phyloP scores from a whole-genome alignment of 208 protist genomes.

The Wallacemonas rigidus region DNA sequence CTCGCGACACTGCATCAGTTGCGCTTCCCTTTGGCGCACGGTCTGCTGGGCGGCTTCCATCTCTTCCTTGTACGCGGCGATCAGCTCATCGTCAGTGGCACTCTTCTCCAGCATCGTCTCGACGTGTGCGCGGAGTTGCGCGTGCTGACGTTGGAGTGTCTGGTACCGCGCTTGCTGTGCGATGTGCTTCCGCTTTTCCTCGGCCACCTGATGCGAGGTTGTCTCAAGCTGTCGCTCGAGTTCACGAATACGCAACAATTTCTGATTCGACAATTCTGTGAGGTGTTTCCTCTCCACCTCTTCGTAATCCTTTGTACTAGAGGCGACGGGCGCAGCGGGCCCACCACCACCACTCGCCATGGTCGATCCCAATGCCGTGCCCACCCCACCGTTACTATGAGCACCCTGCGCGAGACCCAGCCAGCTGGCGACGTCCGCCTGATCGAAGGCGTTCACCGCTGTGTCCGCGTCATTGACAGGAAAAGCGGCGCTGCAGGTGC shows the following conservation, averaged over 20 bases:
- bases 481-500: slow-evolving; percentile 9
- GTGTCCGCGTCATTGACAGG: neutral
- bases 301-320: slow-evolving; percentile 44
- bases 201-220: slow-evolving; percentile 27
- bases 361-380: neutral
- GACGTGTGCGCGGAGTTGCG: slow-evolving; percentile 57
- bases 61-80: slow-evolving; percentile 72
- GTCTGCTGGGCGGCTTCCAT: slow-evolving; percentile 33
- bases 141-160: slow-evolving; percentile 61
- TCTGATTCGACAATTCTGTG: slow-evolving; percentile 40
- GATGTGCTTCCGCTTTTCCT: slow-evolving; percentile 36
- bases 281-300: slow-evolving; percentile 56
- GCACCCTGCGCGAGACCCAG: slow-evolving; percentile 11
- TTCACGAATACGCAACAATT: slow-evolving; percentile 44
- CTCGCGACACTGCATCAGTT: neutral
- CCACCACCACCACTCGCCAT: neutral
- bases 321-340: neutral
- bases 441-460: neutral
- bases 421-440: slow-evolving; percentile 12
- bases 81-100: slow-evolving; percentile 64
- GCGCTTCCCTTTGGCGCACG: slow-evolving; percentile 16
- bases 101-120: slow-evolving; percentile 72
- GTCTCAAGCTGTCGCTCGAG: slow-evolving; percentile 33
- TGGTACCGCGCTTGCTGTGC: slow-evolving; percentile 57
- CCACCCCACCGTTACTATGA: slow-evolving; percentile 1